Evolutionary conservation across 1,284 basidiomycete genomes (phyloP), one percentile per base, ranked within the genome.

Genomic region (Papiliotrema nemorosa): DNA sequence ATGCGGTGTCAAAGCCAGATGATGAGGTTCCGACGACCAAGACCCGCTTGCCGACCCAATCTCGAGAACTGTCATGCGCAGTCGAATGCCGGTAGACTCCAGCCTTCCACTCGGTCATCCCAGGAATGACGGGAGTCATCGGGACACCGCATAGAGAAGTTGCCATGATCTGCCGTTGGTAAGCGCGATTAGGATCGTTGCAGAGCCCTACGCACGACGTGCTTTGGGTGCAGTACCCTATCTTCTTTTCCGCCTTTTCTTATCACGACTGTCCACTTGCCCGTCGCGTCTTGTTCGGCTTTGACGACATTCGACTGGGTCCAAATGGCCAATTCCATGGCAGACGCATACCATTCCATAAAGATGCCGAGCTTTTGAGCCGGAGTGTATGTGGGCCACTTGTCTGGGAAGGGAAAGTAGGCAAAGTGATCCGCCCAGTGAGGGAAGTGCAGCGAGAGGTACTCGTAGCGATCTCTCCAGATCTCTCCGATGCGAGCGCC

Each of bases 331-430:
- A 73, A 61, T 50, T 73, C 71, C 56, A 72, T 50, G 10, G 63
- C 58, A 20, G 39, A 37, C 9, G 57, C 66, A 48, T 72, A 73
- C 50, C 55, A 58, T 47, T 73, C 63, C 42, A 73, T 50, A 53
- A 54, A 73, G 27, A 56, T 42, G 16, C 58, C 63, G 7, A 54
- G 52, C 55, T 77, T 60, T 20, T 69, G 72, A 13, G 82, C 80
- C 1, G 83, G 82, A 0, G 81, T 79, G 59, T 79, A 83, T 0
- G 81, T 79, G 0, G 84, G 82, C 83, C 84, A 86, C 18, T 70
- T 64, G 12, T 59, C 36, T 21, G 77, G 77, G 55, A 72, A 78
- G 2, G 62, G 58, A 18, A 71, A 78, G 54, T 57, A 83, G 72
- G 79, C 77, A 40, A 83, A 44, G 57, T 67, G 62, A 48, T 67